These are phyloP conservation scores for Fragosphaeria purpurea DNA, from an alignment of 2,329 filamentous ascomycete species.

Conservation along the genomic window DNA sequence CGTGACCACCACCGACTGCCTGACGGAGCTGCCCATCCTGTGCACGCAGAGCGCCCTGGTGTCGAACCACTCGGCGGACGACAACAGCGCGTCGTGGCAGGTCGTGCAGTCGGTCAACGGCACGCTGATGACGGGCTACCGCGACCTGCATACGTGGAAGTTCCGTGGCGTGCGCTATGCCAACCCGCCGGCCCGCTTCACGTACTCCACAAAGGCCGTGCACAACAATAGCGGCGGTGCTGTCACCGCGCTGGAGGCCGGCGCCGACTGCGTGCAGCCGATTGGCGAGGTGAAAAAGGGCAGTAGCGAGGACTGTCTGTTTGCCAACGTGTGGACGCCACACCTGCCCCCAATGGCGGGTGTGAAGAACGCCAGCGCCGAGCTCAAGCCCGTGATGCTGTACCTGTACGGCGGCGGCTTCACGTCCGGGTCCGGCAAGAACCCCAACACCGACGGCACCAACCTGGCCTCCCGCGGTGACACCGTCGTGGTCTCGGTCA, in stretches of 20 bases:
- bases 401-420: slow-evolving; percentile 36
- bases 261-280: slow-evolving; percentile 22
- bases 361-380: not conserved
- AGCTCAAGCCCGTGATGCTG: slow-evolving; percentile 34
- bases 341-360: slow-evolving; percentile 17
- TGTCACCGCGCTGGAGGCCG: slow-evolving; percentile 18
- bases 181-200: slow-evolving; percentile 17
- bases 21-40: slow-evolving; percentile 16
- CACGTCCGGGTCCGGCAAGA: slow-evolving; percentile 28
- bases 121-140: slow-evolving; percentile 21
- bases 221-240: slow-evolving; percentile 16
- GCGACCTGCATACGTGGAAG: slow-evolving; percentile 22
- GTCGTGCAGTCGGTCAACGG: slow-evolving; percentile 17
- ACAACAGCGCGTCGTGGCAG: slow-evolving; percentile 17
- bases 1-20: slow-evolving; percentile 24
- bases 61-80: slow-evolving; percentile 13
- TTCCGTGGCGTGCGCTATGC: slow-evolving; percentile 25
- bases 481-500: slow-evolving; percentile 32
- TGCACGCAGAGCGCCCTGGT: slow-evolving; percentile 22
- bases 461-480: slow-evolving; percentile 35
- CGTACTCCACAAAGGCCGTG: slow-evolving; percentile 16
- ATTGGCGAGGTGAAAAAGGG: slow-evolving; percentile 20
- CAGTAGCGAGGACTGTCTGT: slow-evolving; percentile 25
- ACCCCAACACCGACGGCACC: slow-evolving; percentile 34
- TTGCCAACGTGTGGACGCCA: slow-evolving; percentile 29